Conservation (phyloP, 495 filamentous ascomycete species). For the Penicillium lagena region DNA sequence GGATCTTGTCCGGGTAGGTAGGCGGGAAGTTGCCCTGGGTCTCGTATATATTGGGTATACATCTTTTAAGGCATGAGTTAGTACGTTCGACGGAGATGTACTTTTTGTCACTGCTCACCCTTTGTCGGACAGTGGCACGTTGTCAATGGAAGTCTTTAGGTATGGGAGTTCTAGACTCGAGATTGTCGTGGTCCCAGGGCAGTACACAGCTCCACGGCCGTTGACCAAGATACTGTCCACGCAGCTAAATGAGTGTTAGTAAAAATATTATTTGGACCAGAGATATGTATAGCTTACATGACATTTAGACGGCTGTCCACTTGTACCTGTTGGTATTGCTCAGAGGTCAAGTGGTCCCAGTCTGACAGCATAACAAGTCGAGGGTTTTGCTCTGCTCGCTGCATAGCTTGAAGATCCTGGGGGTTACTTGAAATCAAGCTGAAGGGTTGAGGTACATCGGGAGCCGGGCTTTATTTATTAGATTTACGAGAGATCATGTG, state of each 20-base stretch:
- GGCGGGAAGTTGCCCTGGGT: constrained; percentile 21
- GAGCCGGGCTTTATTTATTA: constrained; percentile 23
- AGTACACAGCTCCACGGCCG: constrained; percentile 45
- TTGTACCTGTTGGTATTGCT: constrained; percentile 32
- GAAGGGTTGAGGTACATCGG: constrained; percentile 32
- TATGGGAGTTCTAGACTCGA: constrained; percentile 24
- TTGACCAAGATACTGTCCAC: constrained; percentile 48
- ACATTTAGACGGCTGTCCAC: constrained; percentile 28
- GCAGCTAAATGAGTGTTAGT: constrained; percentile 18
- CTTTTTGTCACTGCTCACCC: constrained; percentile 25
- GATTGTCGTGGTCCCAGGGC: constrained; percentile 28
- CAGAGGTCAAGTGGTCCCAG: constrained; percentile 44
- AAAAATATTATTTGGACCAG: not conserved
- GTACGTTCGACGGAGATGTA: no score
- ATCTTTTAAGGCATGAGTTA: constrained; percentile 1
- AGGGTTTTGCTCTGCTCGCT: constrained; percentile 36
- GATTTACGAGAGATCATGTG: not conserved
- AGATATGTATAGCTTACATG: constrained; percentile 17
- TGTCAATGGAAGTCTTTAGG: constrained; percentile 20
- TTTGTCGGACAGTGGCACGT: constrained; percentile 39
- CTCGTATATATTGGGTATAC: constrained; percentile 24
- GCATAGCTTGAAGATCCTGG: constrained; percentile 36
- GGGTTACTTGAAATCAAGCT: constrained; percentile 35
- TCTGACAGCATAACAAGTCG: constrained; percentile 47
- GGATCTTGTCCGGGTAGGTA: constrained; percentile 26